phyloP scores from a whole-genome alignment of 2,329 filamentous ascomycete genomes.

The Monosporascus sp. region DNA sequence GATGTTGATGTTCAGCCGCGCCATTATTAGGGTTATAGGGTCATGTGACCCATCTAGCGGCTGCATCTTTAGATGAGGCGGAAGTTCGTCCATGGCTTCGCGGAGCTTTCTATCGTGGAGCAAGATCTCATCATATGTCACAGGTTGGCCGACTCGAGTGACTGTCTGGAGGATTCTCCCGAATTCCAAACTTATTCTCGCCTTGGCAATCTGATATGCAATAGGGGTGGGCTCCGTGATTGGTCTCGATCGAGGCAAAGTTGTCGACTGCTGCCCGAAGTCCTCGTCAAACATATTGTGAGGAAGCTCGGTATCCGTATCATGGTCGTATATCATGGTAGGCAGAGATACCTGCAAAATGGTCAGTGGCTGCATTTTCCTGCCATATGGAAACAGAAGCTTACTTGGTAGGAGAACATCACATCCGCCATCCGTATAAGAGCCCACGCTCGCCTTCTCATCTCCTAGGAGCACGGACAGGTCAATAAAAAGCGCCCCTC shows the following conservation, averaged over 20 bases:
- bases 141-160: constrained; percentile 48
- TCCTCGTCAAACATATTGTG: constrained; percentile 80
- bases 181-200: constrained; percentile 61
- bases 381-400: constrained; percentile 13
- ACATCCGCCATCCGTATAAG: constrained; percentile 69
- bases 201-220: constrained; percentile 73
- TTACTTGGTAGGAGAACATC: constrained; percentile 69
- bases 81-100: constrained; percentile 60
- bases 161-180: constrained; percentile 66
- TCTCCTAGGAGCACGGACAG: constrained; percentile 47
- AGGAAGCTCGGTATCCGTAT: constrained; percentile 71
- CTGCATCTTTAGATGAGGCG: constrained; percentile 73
- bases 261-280: constrained; percentile 62
- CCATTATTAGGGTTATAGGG: constrained; percentile 78
- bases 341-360: constrained; percentile 46
- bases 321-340: constrained; percentile 65
- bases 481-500: constrained; percentile 1
- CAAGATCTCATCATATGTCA: constrained; percentile 60
- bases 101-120: constrained; percentile 57
- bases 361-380: constrained; percentile 5
- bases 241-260: constrained; percentile 62
- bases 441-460: constrained; percentile 64
- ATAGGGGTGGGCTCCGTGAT: constrained; percentile 68
- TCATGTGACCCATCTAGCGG: constrained; percentile 72
- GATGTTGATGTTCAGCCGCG: constrained; percentile 77